Conservation (phyloP, 2,329 filamentous ascomycete species). For the Dothideomycetidae sp. region DNA sequence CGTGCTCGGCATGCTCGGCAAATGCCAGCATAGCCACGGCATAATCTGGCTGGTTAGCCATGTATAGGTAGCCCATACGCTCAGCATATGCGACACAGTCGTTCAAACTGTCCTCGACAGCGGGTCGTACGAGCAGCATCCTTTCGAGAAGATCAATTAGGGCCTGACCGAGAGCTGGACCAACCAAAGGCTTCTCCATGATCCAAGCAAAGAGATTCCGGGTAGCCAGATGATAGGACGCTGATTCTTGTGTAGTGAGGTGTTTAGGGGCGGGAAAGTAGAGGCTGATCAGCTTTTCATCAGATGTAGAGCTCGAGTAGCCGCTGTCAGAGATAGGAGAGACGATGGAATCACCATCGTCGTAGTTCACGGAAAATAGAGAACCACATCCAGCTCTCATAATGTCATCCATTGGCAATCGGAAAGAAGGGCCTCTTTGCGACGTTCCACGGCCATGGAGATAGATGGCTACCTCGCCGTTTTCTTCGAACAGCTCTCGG, state of each 20-base stretch:
- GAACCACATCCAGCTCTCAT: slow-evolving; percentile 44
- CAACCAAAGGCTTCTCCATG: slow-evolving; percentile 51
- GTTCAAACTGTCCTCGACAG: slow-evolving; percentile 36
- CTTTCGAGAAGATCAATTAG: slow-evolving; percentile 51
- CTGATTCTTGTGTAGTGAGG: slow-evolving; percentile 39
- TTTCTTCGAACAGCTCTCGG: slow-evolving; percentile 51
- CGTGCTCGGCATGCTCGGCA: slow-evolving; percentile 50
- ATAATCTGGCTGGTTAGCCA: slow-evolving; percentile 52
- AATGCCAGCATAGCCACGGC: slow-evolving; percentile 54
- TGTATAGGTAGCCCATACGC: slow-evolving; percentile 53
- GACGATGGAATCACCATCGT: slow-evolving; percentile 10
- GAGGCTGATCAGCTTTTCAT: slow-evolving; percentile 36
- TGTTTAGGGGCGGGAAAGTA: slow-evolving; percentile 53
- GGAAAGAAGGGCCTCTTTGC: slow-evolving; percentile 52
- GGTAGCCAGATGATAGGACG: slow-evolving; percentile 51
- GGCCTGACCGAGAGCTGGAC: slow-evolving; percentile 48
- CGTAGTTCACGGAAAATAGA: slow-evolving; percentile 38
- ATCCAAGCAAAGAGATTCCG: slow-evolving; percentile 66
- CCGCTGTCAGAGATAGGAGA: slow-evolving; percentile 21
- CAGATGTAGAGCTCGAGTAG: slow-evolving; percentile 14
- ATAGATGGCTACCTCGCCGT: slow-evolving; percentile 57
- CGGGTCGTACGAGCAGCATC: slow-evolving; percentile 33
- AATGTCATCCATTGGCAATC: slow-evolving; percentile 45
- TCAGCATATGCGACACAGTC: slow-evolving; percentile 54
- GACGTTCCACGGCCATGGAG: slow-evolving; percentile 53